Conservation (phyloP, 2,329 filamentous ascomycete genomes). For the Alternaria alternata region DNA sequence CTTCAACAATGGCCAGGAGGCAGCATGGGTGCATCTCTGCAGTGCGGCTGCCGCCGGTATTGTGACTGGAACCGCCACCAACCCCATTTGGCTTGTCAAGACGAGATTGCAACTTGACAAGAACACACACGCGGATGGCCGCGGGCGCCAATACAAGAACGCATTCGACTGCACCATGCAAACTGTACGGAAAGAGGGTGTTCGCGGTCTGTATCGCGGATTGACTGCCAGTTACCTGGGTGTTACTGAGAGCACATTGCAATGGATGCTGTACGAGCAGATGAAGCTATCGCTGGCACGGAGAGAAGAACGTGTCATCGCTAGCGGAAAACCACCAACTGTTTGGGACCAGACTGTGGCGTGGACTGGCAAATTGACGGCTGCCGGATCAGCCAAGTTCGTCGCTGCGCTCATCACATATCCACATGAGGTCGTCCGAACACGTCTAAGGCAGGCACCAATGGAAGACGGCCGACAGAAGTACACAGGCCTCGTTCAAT, state of each 20-base stretch:
- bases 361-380: conserved; percentile 80
- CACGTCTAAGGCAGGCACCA: conserved; percentile 85
- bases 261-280: conserved; percentile 95
- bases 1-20: conserved; percentile 74
- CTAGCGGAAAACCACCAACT: conserved; percentile 69
- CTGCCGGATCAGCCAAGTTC: conserved; percentile 85
- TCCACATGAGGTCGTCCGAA: conserved; percentile 90
- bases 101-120: conserved; percentile 92
- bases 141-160: conserved; percentile 80
- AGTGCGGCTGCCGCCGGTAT: conserved; percentile 82
- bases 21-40: conserved; percentile 78
- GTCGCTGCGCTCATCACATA: conserved; percentile 86
- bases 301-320: conserved; percentile 64
- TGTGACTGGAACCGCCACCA: conserved; percentile 87
- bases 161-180: conserved; percentile 87
- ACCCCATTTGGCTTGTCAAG: conserved; percentile 97
- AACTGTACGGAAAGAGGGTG: conserved; percentile 80
- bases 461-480: conserved; percentile 74
- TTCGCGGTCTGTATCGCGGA: conserved; percentile 85
- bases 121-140: conserved; percentile 69
- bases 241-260: conserved; percentile 86
- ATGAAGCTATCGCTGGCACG: conserved; percentile 78
- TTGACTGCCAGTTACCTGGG: conserved; percentile 92
- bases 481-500: conserved; percentile 88
- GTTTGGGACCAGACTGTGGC: conserved; percentile 77